Evolutionary conservation across 805 yeast species (phyloP), one percentile per base, ranked within the genome.

Genomic region (Yueomyces sp.): DNA sequence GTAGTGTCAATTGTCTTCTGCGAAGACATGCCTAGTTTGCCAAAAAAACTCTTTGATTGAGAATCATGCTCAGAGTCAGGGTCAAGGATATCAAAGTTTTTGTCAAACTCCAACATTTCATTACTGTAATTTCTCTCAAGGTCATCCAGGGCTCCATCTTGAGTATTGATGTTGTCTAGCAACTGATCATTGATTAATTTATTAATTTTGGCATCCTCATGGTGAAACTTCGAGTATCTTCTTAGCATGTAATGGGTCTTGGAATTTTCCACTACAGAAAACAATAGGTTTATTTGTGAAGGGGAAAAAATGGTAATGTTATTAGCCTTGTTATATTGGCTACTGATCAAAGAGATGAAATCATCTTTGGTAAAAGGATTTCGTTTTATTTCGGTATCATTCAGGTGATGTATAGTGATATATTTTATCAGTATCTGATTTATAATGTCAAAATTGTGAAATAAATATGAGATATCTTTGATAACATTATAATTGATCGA

Each of bases 281-380:
- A 67, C 41, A 67, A 47, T 26, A 67, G 45, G 42, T 64, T 58
- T 6, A 67, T 65, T 46, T 67, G 71, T 2, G 68, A 60, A 1
- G 69, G 70, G 0, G 71, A 64, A 40, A 67, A 67, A 28, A 59
- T 59, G n/a, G 53, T 51, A 36, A 67, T 58, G 47, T 67, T 67
- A 46, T 66, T 67, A 6, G 66, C 64, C 46, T 66, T 67, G 40
- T 66, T 63, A 45, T 62, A 65, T 44, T 66, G 66, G 26, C 58
- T 49, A 40, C 59, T 64, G 38, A 67, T 44, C 39, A 66, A 59
- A 29, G 53, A 52, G 43, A 62, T 52, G 37, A 67, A 57, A 36
- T 65, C 65, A 8, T 54, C 50, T 44, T 64, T 65, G 2, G 65
- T 62, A n/a, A 67, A 60, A n/a, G 58, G 45, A 28, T 49, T 52